A percentile compares a stretch with the other conserved stretches of the same genome.
These are phyloP conservation scores for Thielaviopsis populi DNA, from an alignment of 2,329 filamentous ascomycete genomes.

Conservation along the genomic window DNA sequence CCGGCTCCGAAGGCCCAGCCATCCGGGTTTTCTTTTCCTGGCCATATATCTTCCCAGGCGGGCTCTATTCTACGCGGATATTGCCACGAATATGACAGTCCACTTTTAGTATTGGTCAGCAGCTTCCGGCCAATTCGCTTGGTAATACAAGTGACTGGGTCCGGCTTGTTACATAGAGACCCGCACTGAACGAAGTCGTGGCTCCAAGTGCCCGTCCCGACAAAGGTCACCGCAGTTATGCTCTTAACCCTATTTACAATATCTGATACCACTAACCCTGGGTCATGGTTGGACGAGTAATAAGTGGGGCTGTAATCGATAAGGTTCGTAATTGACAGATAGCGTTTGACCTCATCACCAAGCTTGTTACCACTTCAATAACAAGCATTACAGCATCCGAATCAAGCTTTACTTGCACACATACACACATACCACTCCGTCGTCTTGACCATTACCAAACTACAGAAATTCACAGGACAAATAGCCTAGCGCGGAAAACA, in stretches of 20 bases:
- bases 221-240: neutral
- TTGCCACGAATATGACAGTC: no score
- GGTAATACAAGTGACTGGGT: no score
- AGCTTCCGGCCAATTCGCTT: neutral
- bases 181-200: neutral
- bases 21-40: neutral
- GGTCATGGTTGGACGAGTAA: neutral
- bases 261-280: neutral
- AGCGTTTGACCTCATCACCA: slow-evolving; percentile 1
- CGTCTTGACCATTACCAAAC: neutral
- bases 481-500: no score
- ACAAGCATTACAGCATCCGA: neutral
- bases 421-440: neutral
- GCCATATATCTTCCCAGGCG: no score
- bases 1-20: neutral
- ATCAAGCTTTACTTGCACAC: neutral
- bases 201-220: neutral
- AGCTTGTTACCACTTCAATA: neutral
- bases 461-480: neutral
- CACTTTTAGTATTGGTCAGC: neutral
- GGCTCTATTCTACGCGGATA: neutral
- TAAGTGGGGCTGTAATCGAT: slow-evolving; percentile 11
- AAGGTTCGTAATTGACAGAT: slow-evolving; percentile 11
- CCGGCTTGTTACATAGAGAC: no score
- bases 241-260: neutral